Evolutionary conservation across 2,329 filamentous ascomycete genomes (phyloP).

Genomic region (Eutypa lata): DNA sequence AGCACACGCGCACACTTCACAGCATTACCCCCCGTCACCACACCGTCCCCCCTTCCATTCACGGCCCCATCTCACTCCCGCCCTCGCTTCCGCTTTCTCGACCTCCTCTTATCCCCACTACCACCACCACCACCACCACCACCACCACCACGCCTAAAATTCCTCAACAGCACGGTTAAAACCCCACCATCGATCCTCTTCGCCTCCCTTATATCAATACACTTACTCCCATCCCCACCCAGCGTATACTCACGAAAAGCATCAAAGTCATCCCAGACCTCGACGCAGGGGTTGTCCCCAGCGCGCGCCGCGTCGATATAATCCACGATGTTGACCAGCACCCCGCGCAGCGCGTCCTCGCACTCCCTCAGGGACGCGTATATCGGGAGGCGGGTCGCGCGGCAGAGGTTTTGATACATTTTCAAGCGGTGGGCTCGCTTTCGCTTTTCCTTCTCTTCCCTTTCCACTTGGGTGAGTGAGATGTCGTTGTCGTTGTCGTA

Average conservation of each 20-base stretch:
- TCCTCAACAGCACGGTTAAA: no score
- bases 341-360: background rate
- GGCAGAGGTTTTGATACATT: background rate
- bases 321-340: background rate
- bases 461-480: background rate
- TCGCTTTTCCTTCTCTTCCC: background rate
- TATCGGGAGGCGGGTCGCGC: background rate
- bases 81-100: no score
- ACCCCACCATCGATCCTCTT: background rate
- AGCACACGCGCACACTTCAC: no score
- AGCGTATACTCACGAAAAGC: background rate
- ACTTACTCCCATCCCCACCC: background rate
- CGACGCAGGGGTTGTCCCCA: background rate
- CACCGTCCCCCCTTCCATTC: no score
- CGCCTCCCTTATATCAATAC: background rate
- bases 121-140: no score
- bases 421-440: background rate
- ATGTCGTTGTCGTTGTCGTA: no score
- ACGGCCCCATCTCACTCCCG: no score
- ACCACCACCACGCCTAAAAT: no score
- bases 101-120: no score
- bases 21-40: no score
- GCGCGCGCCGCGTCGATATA: background rate
- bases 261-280: background rate
- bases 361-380: background rate